These are phyloP conservation scores for Hygrophorus russula DNA, from an alignment of 768 basidiomycete genomes.

Conservation along the genomic window DNA sequence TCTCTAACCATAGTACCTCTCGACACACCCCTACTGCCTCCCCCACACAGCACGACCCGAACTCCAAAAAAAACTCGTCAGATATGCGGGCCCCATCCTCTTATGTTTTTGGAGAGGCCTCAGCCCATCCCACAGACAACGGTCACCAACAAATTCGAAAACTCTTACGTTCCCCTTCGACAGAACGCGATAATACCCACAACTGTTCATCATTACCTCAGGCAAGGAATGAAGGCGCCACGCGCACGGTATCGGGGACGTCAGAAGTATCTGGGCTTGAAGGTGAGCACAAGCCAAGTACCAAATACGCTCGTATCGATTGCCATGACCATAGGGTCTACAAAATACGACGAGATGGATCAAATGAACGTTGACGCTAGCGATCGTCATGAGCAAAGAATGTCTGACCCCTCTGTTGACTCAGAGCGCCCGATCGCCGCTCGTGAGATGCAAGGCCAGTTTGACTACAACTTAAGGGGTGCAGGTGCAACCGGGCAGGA, in stretches of 20 bases:
- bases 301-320: conserved; percentile 4
- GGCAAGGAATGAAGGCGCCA: conserved; percentile 16
- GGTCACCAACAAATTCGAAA: conserved; percentile 38
- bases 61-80: conserved; percentile 20
- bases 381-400: conserved; percentile 20
- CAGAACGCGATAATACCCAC: conserved; percentile 26
- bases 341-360: conserved; percentile 20
- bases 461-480: conserved; percentile 61
- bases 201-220: conserved; percentile 12
- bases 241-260: conserved; percentile 20
- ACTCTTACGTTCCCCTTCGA: conserved; percentile 46
- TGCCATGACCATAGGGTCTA: conserved; percentile 11
- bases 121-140: conserved; percentile 23
- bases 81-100: conserved; percentile 53
- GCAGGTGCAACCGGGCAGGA: conserved; percentile 55
- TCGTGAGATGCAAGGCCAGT: conserved; percentile 33
- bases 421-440: not conserved
- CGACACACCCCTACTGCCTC: conserved; percentile 13
- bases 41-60: conserved; percentile 17
- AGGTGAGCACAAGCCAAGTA: not conserved
- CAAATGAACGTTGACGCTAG: conserved; percentile 27
- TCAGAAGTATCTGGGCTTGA: not conserved
- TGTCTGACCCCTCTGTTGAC: not conserved
- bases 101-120: conserved; percentile 63
- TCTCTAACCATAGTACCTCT: conserved; percentile 11